These are phyloP conservation scores for Neurospora sp. DNA, from an alignment of 495 filamentous ascomycete genomes.

Conservation along the genomic window DNA sequence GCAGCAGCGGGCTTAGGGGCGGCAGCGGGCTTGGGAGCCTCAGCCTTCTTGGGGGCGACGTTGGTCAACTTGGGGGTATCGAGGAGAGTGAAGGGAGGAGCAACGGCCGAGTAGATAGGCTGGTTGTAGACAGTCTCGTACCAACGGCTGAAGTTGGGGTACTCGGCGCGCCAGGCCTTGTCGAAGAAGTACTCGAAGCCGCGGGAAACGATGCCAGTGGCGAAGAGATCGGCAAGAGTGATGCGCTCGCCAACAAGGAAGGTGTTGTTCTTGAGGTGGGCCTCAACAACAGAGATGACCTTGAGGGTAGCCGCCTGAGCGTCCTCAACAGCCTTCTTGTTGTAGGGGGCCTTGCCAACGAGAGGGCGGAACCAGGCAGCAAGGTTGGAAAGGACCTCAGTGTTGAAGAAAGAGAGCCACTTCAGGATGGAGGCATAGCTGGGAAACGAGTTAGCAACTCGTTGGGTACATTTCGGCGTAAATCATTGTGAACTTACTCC, in stretches of 20 bases:
- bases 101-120: slow-evolving; percentile 74
- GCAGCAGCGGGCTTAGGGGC: slow-evolving; percentile 44
- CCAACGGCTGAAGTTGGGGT: slow-evolving; percentile 87
- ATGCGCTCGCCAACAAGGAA: slow-evolving; percentile 97
- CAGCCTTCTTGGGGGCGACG: slow-evolving; percentile 76
- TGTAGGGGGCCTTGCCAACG: slow-evolving; percentile 73
- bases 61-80: slow-evolving; percentile 78
- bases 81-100: slow-evolving; percentile 61
- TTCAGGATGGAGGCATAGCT: slow-evolving; percentile 89
- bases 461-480: not conserved
- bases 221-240: slow-evolving; percentile 90
- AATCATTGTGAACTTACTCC: slow-evolving; percentile 51
- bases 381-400: slow-evolving; percentile 65
- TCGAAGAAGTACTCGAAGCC: slow-evolving; percentile 84
- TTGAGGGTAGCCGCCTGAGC: slow-evolving; percentile 53
- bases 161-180: slow-evolving; percentile 68
- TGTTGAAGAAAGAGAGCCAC: slow-evolving; percentile 91
- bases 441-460: slow-evolving; percentile 12
- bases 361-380: slow-evolving; percentile 86
- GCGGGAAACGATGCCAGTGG: slow-evolving; percentile 63
- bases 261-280: slow-evolving; percentile 85
- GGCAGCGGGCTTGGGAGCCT: slow-evolving; percentile 50
- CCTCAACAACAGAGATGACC: slow-evolving; percentile 62
- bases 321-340: slow-evolving; percentile 94
- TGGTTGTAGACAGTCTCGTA: slow-evolving; percentile 89